These are phyloP conservation scores for Litchi chinensis DNA, from an alignment of 345 rosid species.

Conservation along the genomic window DNA sequence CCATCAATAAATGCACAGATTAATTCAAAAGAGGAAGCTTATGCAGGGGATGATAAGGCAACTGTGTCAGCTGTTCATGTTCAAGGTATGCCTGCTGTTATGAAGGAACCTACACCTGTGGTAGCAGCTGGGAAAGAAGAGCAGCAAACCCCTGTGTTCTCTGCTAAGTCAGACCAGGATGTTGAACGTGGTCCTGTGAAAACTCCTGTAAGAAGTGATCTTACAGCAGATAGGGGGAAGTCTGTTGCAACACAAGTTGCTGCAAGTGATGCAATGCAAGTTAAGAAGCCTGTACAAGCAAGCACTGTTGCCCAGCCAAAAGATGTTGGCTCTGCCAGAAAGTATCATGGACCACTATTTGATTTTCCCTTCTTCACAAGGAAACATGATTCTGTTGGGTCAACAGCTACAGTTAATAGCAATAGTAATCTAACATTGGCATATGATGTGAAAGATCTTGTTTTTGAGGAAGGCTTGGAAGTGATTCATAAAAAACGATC, in stretches of 20 bases:
- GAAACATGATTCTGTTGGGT: slow-evolving; percentile 85
- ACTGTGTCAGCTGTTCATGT: slow-evolving; percentile 44
- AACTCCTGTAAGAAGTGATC: slow-evolving; percentile 57
- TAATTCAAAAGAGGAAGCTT: slow-evolving; percentile 61
- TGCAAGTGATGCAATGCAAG: slow-evolving; percentile 62
- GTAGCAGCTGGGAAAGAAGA: slow-evolving; percentile 66
- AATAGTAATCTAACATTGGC: slow-evolving; percentile 80
- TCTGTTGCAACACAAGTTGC: slow-evolving; percentile 53
- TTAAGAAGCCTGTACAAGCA: slow-evolving; percentile 67
- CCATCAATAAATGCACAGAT: slow-evolving; percentile 49
- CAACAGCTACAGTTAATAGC: slow-evolving; percentile 62
- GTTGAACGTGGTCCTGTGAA: slow-evolving; percentile 58
- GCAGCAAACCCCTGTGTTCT: slow-evolving; percentile 54
- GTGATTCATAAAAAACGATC: slow-evolving; percentile 75
- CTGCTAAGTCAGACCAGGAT: slow-evolving; percentile 77
- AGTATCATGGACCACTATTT: slow-evolving; percentile 96
- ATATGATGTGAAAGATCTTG: slow-evolving; percentile 90
- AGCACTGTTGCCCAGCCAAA: slow-evolving; percentile 59
- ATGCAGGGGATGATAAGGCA: slow-evolving; percentile 63
- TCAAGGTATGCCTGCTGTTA: slow-evolving; percentile 45
- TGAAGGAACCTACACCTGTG: slow-evolving; percentile 53
- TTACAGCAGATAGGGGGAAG: slow-evolving; percentile 72
- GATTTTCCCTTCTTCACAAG: slow-evolving; percentile 99
- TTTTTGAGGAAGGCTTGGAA: slow-evolving; percentile 87
- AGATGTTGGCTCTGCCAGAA: slow-evolving; percentile 79